These are phyloP conservation scores for Aspergillus brunneoviolaceus DNA, from an alignment of 2,329 filamentous ascomycete species.

Conservation along the genomic window DNA sequence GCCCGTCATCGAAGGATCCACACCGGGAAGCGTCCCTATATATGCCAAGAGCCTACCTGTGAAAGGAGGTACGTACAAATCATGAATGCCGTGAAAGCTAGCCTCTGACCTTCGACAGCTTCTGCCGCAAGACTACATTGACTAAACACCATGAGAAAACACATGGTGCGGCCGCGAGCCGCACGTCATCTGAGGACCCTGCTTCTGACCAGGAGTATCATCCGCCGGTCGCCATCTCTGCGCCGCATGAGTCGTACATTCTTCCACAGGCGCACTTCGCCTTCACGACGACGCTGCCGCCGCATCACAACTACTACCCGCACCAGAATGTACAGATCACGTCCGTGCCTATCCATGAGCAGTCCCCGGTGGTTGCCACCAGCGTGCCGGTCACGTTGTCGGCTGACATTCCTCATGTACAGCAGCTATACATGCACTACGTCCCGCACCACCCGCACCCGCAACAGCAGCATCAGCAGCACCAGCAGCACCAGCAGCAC, in stretches of 20 bases:
- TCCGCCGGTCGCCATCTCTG: constrained; percentile 28
- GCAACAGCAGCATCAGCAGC: constrained; percentile 27
- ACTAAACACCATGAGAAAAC: constrained; percentile 43
- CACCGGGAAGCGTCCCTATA: constrained; percentile 42
- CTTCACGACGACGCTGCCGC: constrained; percentile 33
- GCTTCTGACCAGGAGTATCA: constrained; percentile 40
- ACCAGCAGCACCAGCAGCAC: constrained; percentile 32
- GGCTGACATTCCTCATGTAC: constrained; percentile 29
- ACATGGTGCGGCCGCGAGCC: constrained; percentile 36
- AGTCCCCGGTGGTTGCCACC: constrained; percentile 31
- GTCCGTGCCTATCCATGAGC: constrained; percentile 31
- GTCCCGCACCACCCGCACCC: constrained; percentile 24
- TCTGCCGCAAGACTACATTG: constrained; percentile 43
- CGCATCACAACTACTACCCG: constrained; percentile 37
- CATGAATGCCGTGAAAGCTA: background rate
- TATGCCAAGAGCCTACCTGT: constrained; percentile 41
- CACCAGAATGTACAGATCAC: constrained; percentile 33
- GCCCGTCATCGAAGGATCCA: constrained; percentile 43
- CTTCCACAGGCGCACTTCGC: constrained; percentile 39
- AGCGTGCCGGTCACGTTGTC: constrained; percentile 31
- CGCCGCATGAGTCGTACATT: constrained; percentile 37
- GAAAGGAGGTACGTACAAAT: constrained; percentile 35
- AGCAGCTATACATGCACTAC: constrained; percentile 35
- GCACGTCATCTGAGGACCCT: constrained; percentile 38
- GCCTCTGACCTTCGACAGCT: constrained; percentile 24